Base-by-base conservation (phyloP, 2,329 filamentous ascomycete genomes). In the Paecilomyces niveus region DNA sequence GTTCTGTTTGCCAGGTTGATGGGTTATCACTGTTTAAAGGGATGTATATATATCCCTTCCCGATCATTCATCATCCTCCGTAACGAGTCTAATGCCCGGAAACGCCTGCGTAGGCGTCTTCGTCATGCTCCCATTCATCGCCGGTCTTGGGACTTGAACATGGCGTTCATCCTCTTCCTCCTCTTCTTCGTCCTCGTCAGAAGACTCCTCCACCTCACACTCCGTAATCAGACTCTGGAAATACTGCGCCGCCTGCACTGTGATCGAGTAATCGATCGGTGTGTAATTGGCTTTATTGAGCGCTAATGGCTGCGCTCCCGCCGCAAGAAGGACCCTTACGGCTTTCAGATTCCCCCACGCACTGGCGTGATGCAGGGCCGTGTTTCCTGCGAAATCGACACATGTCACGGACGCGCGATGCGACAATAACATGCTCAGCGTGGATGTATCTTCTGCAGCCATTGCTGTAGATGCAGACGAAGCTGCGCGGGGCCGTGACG, bases 341-440 rank as follows among this genome's bases (percentile, higher is more conserved):
- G 90, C 88, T 57, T 92, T 85, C 53, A 95, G 74, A 65, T 93
- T 89, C 1, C 91, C 91, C 67, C 89, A 89, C 53, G 88, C 88
- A 67, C 86, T 90, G 11, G 92, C 92, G 75, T 94, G 92, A 74
- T 96, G 91, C 51, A 96, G 78, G 0, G 90, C 89, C 2, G 90
- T 95, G 70, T 95, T 94, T n/a, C 91, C 91, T 59, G 88, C 83
- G 1, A 80, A 67, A 68, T 96, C 91, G 3, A 80, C 78, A 31
- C 81, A 77, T 53, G 79, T 78, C 6, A 89, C 80, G 2, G 83
- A 81, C 0, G 67, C 68, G 18, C 64, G 61, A 45, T 67, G 62
- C 3, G 63, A 62, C 6, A 74, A 62, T 9, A 74, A 61, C 7
- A 60, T 64, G 32, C 64, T 63, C 21, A 74, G 64, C 9, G 67